phyloP scores from a whole-genome alignment of 345 rosid species.

The Populus tremula region DNA sequence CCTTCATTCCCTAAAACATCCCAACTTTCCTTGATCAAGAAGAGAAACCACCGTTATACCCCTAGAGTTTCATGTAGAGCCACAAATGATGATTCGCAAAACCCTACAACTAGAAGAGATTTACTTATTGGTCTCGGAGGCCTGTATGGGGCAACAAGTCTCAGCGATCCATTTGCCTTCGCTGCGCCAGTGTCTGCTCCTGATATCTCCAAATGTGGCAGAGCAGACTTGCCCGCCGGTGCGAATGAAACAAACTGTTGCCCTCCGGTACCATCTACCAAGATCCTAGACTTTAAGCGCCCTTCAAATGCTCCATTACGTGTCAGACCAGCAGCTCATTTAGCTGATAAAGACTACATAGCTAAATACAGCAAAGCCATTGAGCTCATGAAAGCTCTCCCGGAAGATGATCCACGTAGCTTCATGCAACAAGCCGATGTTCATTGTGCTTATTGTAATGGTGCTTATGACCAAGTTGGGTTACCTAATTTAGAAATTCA shows the following conservation, averaged over 20 bases:
- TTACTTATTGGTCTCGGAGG: conserved; percentile 53
- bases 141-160: conserved; percentile 35
- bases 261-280: conserved; percentile 41
- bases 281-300: conserved; percentile 42
- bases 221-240: conserved; percentile 42
- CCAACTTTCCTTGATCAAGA: conserved; percentile 22
- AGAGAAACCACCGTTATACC: neutral
- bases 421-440: conserved; percentile 56
- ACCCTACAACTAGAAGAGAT: conserved; percentile 39
- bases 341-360: conserved; percentile 30
- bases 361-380: conserved; percentile 47
- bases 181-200: conserved; percentile 44
- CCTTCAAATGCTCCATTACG: conserved; percentile 31
- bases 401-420: conserved; percentile 53
- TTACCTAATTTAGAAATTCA: conserved; percentile 51
- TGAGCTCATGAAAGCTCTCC: conserved; percentile 61
- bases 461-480: conserved; percentile 53
- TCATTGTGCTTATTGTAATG: conserved; percentile 67
- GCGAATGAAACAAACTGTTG: conserved; percentile 42
- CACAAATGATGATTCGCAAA: conserved; percentile 11
- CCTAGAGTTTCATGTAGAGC: conserved; percentile 28
- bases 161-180: conserved; percentile 32
- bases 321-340: conserved; percentile 51
- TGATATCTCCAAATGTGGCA: conserved; percentile 38
- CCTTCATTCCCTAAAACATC: conserved; percentile 20